phyloP scores from a whole-genome alignment of 176 grass and related monocot genomes.

The Oryza officinalis region DNA sequence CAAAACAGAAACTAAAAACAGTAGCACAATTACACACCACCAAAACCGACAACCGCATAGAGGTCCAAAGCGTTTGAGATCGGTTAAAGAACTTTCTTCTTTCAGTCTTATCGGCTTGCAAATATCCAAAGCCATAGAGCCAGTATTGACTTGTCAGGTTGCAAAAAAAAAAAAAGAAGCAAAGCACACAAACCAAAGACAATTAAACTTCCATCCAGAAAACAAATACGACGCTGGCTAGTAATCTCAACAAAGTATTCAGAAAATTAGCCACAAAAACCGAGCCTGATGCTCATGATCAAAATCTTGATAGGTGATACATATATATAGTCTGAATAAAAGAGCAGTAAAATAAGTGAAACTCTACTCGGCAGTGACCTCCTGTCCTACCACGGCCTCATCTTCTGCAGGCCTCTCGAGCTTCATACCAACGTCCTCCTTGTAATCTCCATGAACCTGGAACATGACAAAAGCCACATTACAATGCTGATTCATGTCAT shows the following conservation, averaged over 20 bases:
- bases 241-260: not conserved
- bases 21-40: too few species aligned
- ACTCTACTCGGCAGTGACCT: constrained; percentile 49
- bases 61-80: too few species aligned
- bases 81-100: too few species aligned
- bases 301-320: constrained; percentile 22
- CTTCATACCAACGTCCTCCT: constrained; percentile 46
- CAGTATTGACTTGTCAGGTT: not conserved
- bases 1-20: too few species aligned
- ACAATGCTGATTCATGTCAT: not conserved
- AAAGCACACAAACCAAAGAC: not conserved
- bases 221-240: not conserved
- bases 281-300: constrained; percentile 14
- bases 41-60: too few species aligned
- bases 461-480: not conserved
- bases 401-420: not conserved
- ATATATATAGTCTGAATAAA: constrained; percentile 32
- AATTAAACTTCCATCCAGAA: not conserved
- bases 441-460: constrained; percentile 87
- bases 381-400: not conserved
- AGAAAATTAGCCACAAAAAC: constrained; percentile 29
- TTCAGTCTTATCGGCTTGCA: too few species aligned
- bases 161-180: not conserved
- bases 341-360: constrained; percentile 16
- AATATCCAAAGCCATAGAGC: too few species aligned